Evolutionary conservation across 768 basidiomycete species (phyloP), one percentile per base, ranked within the genome.

Genomic region (Leucosporidium scottii): DNA sequence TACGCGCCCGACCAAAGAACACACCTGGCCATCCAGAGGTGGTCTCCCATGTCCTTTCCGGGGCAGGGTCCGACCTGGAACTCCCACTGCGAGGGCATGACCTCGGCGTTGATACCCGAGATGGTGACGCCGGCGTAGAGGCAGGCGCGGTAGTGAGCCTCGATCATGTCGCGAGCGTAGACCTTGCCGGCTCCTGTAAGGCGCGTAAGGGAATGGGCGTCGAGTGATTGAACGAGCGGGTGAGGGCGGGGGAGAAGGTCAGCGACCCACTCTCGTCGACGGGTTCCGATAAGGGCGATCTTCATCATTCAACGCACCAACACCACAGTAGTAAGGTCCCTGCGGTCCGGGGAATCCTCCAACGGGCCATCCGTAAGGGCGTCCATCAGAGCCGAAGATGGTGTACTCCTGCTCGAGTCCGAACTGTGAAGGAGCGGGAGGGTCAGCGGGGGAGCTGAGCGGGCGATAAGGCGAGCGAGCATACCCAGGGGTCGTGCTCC

Each of bases 41-140:
- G 94, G 80, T 99, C 96, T 74, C 96, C 96, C 92, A 98, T 94
- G 67, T 88, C 83, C 79, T 98, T 97, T 63, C 96, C 96, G 78
- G 90, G 89, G 76, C 94, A 98, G 36, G 96, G 96, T 62, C 96
- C 94, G 74, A 99, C 92, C 81, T 99, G 96, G 89, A 94, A 99
- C 82, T 99, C 96, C 96, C 96, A 99, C 80, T 99, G 96, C 64
- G 93, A 87, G 21, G 96, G 94, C 94, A 98, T 98, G 69, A 98
- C 94, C 81, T 98, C 96, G 68, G 94, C 94, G 79, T 98, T 99
- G 82, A 99, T 97, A 78, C 96, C 96, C 73, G 90, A 92, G 82
- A 98, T 98, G 83, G 92, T 93, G 81, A 99, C 84, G 74, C 93
- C 93, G 48, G 74, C 75, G 62, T 68, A 76, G 44, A 77, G 61